These are phyloP conservation scores for Hymenoscyphus infarciens DNA, from an alignment of 2,329 filamentous ascomycete species.

Conservation along the genomic window DNA sequence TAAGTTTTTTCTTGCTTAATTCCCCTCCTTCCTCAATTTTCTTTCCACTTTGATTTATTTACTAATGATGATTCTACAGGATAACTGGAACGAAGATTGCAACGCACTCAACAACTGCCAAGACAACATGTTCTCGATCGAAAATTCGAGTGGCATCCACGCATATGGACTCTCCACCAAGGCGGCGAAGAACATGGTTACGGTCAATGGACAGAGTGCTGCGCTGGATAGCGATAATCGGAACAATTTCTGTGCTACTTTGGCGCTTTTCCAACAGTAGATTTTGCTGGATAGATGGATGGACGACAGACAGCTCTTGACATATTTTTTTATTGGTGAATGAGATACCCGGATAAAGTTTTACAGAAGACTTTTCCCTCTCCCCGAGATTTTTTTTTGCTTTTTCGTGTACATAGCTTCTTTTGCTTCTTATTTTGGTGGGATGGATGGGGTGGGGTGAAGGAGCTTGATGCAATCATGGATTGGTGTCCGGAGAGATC, in stretches of 20 bases:
- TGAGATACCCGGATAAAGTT: no score
- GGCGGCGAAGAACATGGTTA: constrained; percentile 70
- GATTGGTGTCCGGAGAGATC: background rate
- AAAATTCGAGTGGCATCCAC: constrained; percentile 56
- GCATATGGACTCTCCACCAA: constrained; percentile 72
- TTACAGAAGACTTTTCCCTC: no score
- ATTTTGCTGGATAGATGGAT: background rate
- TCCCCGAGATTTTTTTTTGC: no score
- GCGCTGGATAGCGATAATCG: constrained; percentile 59
- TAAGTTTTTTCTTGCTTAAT: constrained; percentile 3
- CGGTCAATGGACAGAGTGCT: constrained; percentile 51
- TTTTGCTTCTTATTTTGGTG: no score
- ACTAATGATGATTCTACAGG: constrained; percentile 27
- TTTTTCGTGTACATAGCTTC: no score
- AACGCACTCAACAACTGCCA: constrained; percentile 67
- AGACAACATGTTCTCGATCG: constrained; percentile 71
- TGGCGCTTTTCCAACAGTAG: constrained; percentile 47
- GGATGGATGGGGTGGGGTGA: background rate
- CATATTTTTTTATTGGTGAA: no score
- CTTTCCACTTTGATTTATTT: background rate
- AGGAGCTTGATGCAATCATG: background rate
- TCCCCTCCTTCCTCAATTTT: background rate
- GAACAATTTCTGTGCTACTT: constrained; percentile 61
- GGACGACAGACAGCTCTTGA: no score
- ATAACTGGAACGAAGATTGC: constrained; percentile 74